Evolutionary conservation across 129 eudicot species (phyloP).

Genomic region (Centella asiatica): DNA sequence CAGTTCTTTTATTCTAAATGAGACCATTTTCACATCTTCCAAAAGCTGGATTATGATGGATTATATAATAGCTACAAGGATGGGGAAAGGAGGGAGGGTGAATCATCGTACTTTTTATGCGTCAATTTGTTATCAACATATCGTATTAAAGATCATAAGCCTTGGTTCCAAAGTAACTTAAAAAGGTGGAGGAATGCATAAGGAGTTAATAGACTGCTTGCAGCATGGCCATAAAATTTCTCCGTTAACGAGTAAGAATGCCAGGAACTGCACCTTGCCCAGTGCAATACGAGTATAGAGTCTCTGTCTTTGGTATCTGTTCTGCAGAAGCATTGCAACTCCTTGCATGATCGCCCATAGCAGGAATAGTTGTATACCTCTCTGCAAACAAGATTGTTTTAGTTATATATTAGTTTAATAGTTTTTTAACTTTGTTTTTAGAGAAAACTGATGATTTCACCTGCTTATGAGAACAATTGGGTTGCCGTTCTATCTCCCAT

Average conservation of each 20-base stretch:
- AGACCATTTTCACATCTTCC: neutral
- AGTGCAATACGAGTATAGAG: constrained; percentile 90
- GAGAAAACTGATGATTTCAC: constrained; percentile 14
- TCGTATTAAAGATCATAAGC: neutral
- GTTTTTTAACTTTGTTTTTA: too few species aligned
- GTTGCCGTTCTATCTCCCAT: constrained; percentile 93
- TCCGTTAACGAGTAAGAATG: too few species aligned
- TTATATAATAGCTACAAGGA: too few species aligned
- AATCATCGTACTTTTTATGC: neutral
- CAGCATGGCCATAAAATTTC: neutral
- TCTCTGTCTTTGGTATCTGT: constrained; percentile 90
- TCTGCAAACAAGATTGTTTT: constrained; percentile 36
- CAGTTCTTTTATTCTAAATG: neutral
- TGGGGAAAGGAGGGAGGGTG: too few species aligned
- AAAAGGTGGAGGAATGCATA: neutral
- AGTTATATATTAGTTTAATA: too few species aligned
- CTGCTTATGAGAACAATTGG: constrained; percentile 81
- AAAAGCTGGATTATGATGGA: neutral
- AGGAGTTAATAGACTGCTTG: neutral
- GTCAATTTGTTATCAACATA: neutral
- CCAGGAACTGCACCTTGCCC: constrained; percentile 55
- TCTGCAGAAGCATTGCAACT: constrained; percentile 89
- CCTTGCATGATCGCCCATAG: constrained; percentile 99
- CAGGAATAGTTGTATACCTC: constrained; percentile 70
- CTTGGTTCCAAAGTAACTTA: neutral